Percentiles rank a stretch among this genome's conserved stretches.
phyloP scores from a whole-genome alignment of 2,329 filamentous ascomycete species.

The Ceratocystis destructans region DNA sequence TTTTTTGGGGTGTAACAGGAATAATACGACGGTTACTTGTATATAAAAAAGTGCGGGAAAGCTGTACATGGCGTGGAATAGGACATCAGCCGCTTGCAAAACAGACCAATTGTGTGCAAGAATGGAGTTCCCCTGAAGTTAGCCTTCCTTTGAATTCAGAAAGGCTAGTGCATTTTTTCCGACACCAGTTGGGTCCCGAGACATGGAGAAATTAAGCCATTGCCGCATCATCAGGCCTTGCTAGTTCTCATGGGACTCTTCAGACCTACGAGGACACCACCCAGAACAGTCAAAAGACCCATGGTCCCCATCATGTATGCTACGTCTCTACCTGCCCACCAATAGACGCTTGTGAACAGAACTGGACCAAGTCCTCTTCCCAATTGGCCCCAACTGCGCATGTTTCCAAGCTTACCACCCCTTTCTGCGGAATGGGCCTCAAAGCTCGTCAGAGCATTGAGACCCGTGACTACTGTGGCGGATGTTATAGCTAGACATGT shows the following conservation, averaged over 20 bases:
- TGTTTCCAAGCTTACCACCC: constrained; percentile 71
- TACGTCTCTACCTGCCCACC: constrained; percentile 85
- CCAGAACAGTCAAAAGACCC: constrained; percentile 63
- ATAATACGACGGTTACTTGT: too few species aligned
- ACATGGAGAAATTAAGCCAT: not conserved
- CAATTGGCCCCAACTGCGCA: constrained; percentile 72
- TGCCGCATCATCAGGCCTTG: not conserved
- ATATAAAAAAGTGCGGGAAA: too few species aligned
- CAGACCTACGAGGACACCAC: constrained; percentile 56
- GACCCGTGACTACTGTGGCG: constrained; percentile 83
- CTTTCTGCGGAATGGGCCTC: constrained; percentile 69
- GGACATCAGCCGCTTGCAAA: too few species aligned
- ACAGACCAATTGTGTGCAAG: too few species aligned
- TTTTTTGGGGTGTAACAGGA: too few species aligned
- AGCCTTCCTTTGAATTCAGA: too few species aligned
- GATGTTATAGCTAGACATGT: constrained; percentile 78
- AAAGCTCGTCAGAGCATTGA: constrained; percentile 85
- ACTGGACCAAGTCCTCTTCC: constrained; percentile 78
- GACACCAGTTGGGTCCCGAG: not conserved
- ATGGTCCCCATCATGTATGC: constrained; percentile 71
- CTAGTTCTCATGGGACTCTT: constrained; percentile 40
- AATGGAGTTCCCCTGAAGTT: too few species aligned
- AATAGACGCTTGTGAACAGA: constrained; percentile 88
- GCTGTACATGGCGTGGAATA: too few species aligned
- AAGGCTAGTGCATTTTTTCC: too few species aligned